Base-by-base conservation (phyloP, 805 yeast species). In the Lachancea mirantina region DNA sequence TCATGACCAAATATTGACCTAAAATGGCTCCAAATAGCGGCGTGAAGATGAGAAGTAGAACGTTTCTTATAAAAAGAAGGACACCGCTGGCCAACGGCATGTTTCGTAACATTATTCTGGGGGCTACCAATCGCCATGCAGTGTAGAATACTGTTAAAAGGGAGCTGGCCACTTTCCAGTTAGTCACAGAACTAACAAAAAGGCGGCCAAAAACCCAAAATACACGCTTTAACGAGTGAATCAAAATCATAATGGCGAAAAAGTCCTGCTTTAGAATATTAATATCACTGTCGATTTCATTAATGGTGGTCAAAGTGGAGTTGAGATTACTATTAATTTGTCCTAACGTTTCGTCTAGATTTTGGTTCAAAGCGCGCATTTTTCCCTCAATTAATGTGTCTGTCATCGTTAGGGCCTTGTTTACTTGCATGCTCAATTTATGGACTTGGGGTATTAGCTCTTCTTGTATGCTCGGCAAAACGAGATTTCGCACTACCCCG, bases 391-490 rank as follows among this genome's bases (percentile, higher is more conserved):
- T 8, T 2, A 32, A 15, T 6, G 23, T 20, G 4, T 39, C 42
- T 7, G 41, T 34, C 1, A 27, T 21, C 21, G 35, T 26, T 45
- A 50, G 38, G 9, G 42, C 45, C 8, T 21, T 9, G 6, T 41
- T 11, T 8, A 50, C 17, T 8, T 32, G 32, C 30, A 50, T 36
- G 38, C 63, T 23, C 50, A 65, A 28, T 41, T 64, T 25, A 41
- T 51, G 18, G 59, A 65, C 38, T 43, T 66, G 26, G 65, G 45
- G 40, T 14, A 23, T 14, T 22, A 44, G 19, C 5, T 37, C 31
- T 23, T 40, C 42, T 23, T 23, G 36, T 6, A 40, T 24, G 9
- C 31, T 18, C n/a, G 39, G 42, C 8, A 36, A 23, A 30, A 46
- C 22, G 17, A 38, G 34, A 18, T 33, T 23, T 17, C 34, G 30